Conservation (phyloP, 176 grass and related monocot genomes). For the Triticum turgidum region DNA sequence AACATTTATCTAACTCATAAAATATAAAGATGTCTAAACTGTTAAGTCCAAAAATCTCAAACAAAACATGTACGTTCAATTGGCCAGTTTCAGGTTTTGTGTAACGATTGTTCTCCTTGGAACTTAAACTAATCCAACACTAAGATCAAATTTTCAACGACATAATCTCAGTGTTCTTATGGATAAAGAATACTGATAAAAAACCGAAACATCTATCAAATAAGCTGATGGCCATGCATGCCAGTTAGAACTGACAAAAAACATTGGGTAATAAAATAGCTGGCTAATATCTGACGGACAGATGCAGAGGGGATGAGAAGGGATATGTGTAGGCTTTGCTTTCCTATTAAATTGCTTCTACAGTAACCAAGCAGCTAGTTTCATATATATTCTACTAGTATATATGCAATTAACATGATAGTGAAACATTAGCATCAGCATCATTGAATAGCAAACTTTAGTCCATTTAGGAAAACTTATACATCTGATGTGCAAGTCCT, state of each 20-base stretch:
- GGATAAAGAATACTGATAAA: background rate
- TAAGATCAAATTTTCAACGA: background rate
- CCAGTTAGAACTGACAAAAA: background rate
- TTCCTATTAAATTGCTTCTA: background rate
- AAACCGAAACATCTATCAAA: background rate
- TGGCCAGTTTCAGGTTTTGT: background rate
- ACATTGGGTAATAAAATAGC: background rate
- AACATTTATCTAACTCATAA: background rate
- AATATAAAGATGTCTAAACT: background rate
- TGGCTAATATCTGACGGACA: background rate
- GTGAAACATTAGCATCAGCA: background rate
- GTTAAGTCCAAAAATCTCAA: background rate
- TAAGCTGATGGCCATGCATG: background rate
- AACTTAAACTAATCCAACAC: background rate
- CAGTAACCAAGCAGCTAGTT: background rate
- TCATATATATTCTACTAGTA: background rate
- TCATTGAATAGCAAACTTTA: background rate
- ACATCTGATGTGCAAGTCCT: background rate
- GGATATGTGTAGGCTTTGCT: background rate
- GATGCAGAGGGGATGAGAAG: background rate
- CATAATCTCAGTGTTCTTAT: background rate
- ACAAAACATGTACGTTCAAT: background rate
- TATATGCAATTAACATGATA: conserved; percentile 5
- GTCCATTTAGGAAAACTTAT: background rate
- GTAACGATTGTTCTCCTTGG: background rate